Base-by-base conservation (phyloP, 352 stramenopile species). In the Phytophthora vignae region DNA sequence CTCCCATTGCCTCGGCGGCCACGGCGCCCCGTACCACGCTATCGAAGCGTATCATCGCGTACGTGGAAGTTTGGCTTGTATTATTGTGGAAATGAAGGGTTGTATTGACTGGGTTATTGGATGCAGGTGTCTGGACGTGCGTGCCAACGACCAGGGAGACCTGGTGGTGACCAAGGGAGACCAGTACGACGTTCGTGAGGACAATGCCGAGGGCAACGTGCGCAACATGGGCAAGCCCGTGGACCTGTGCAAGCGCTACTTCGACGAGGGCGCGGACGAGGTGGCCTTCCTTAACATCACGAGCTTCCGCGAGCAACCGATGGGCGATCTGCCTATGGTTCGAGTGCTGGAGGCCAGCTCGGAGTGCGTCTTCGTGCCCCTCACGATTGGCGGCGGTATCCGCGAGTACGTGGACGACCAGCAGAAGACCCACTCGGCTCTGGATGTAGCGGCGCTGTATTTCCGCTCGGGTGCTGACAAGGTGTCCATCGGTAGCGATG, bases 231-330 rank as follows among this genome's bases (percentile, higher is more conserved):
- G 98, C 69, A 99, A 99, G 74, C 97, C 98, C 3, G 97, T 99
- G 12, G 88, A 97, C 14, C 78, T 99, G 36, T 98, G 95, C 65
- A 85, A 84, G 49, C 90, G 96, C 14, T 99, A 99, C 81, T 99
- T 99, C 82, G 76, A 98, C 15, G 97, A 99, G 57, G 87, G 97
- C 22, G 97, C 94, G 12, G 98, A 99, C 67, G 98, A 99, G 76
- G 97, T 99, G 70, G 90, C 94, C 22, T 99, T 99, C 79, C 82
- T 99, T 36, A 99, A 99, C 86, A 99, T 99, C 69, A 99, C 96
- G n/a, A 98, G 92, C 75, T 99, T 99, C 77, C 87, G 97, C 33
- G 93, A 99, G 74, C 94, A 98, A 60, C 95, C 98, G 9, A 95
- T 99, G 64, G 96, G 97, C 53, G 97, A 99, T 73, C 87, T 98